Conservation (phyloP, 805 yeast species). For the Pichia scutulata region DNA sequence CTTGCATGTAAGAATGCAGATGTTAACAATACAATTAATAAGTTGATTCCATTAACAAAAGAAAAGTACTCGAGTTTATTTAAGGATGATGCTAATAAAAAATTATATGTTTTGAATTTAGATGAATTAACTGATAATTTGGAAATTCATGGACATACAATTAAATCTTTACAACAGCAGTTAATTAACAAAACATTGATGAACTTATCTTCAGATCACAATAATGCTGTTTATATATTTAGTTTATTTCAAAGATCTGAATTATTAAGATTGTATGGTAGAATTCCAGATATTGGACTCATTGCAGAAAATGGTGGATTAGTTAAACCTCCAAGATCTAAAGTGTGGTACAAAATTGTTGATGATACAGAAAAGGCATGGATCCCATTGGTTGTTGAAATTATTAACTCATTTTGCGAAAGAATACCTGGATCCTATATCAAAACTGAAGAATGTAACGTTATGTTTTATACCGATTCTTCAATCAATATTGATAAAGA, state of each 20-base stretch:
- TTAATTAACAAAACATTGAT: conserved; percentile 48
- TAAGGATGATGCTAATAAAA: conserved; percentile 24
- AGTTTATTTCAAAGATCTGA: conserved; percentile 58
- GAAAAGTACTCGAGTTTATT: conserved; percentile 31
- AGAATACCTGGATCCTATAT: conserved; percentile 74
- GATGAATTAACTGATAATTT: conserved; percentile 36
- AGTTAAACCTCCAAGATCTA: conserved; percentile 44
- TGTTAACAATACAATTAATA: conserved; percentile 16
- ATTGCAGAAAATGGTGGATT: conserved; percentile 90
- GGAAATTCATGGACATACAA: conserved; percentile 28
- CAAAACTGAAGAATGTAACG: conserved; percentile 66
- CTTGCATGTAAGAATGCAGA: conserved; percentile 39
- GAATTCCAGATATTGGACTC: conserved; percentile 65
- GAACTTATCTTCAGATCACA: conserved; percentile 50
- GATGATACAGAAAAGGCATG: conserved; percentile 49
- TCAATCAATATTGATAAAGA: conserved; percentile 54
- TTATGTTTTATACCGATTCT: conserved; percentile 68
- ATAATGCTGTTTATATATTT: conserved; percentile 63
- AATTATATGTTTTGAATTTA: conserved; percentile 45
- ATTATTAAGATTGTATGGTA: conserved; percentile 59
- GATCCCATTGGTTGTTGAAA: conserved; percentile 49
- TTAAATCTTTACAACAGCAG: conserved; percentile 52
- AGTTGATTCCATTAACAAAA: conserved; percentile 23
- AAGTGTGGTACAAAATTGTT: conserved; percentile 56
- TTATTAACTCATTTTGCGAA: conserved; percentile 57